Percentiles rank a stretch among this genome's conserved stretches.
phyloP scores from a whole-genome alignment of 352 stramenopile genomes.

The Phytophthora fragariaefolia region DNA sequence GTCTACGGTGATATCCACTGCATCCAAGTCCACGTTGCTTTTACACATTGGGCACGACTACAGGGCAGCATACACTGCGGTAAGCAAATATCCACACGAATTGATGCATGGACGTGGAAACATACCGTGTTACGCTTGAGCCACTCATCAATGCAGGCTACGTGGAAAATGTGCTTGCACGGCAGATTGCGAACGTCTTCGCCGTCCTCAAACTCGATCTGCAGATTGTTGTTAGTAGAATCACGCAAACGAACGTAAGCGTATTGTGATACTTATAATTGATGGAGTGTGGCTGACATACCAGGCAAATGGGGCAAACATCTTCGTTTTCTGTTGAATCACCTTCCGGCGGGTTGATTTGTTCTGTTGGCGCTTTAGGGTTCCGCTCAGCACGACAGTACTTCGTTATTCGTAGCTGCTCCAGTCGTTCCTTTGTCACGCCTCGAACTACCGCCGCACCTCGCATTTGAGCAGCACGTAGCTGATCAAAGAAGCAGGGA shows the following conservation, averaged over 20 bases:
- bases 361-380: conserved; percentile 21
- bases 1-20: conserved; percentile 53
- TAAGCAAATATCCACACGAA: background rate
- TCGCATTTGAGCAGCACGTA: conserved; percentile 57
- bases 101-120: conserved; percentile 1
- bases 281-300: no score
- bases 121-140: conserved; percentile 86
- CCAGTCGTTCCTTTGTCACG: conserved; percentile 66
- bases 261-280: no score
- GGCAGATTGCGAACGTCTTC: conserved; percentile 79
- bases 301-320: conserved; percentile 77
- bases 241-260: no score
- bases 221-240: no score
- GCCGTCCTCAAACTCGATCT: conserved; percentile 82
- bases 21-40: conserved; percentile 70
- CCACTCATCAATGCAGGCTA: conserved; percentile 91
- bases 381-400: conserved; percentile 52
- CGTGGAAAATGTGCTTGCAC: conserved; percentile 91
- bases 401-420: conserved; percentile 69
- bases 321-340: conserved; percentile 50
- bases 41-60: conserved; percentile 88
- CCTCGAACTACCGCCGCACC: conserved; percentile 52
- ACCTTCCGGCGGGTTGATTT: background rate
- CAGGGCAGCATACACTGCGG: background rate
- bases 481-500: conserved; percentile 30